phyloP scores from a whole-genome alignment of 805 yeast species.

The Ogataea degrootiae region DNA sequence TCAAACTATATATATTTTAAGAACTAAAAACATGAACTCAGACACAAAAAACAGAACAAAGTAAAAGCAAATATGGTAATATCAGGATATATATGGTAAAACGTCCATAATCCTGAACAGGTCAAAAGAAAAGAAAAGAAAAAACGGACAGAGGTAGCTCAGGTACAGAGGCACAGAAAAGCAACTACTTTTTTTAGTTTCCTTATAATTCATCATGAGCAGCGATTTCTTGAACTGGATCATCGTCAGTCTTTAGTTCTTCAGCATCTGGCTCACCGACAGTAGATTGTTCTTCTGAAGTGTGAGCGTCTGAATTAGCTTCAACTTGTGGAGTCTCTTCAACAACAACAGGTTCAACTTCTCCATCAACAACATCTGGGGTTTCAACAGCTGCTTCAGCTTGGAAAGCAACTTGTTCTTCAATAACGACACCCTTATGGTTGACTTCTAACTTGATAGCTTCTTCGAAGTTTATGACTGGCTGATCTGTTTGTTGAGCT shows the following conservation, averaged over 20 bases:
- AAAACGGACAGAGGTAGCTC: too few species aligned
- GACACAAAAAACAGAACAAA: too few species aligned
- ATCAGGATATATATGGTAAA: too few species aligned
- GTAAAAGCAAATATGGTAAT: too few species aligned
- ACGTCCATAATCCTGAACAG: too few species aligned
- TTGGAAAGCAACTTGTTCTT: not conserved
- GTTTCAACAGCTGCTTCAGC: conserved; percentile 6
- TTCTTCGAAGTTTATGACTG: conserved; percentile 10
- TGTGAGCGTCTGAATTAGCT: conserved; percentile 3
- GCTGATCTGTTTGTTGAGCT: conserved; percentile 1
- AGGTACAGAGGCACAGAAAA: too few species aligned
- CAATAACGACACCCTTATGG: not conserved
- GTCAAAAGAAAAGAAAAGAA: too few species aligned
- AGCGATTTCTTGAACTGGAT: not conserved
- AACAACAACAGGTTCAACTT: conserved; percentile 4
- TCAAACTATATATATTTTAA: too few species aligned
- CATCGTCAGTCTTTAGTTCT: conserved; percentile 7
- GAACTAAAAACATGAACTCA: too few species aligned
- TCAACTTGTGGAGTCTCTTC: conserved; percentile 12
- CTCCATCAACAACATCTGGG: conserved; percentile 5
- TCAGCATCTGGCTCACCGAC: conserved; percentile 14
- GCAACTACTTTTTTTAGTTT: not conserved
- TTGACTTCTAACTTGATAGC: conserved; percentile 6
- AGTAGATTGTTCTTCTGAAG: conserved; percentile 7
- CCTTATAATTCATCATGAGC: conserved; percentile 1